Conservation (phyloP, 2,329 filamentous ascomycete species). For the Chaetomium sp. region DNA sequence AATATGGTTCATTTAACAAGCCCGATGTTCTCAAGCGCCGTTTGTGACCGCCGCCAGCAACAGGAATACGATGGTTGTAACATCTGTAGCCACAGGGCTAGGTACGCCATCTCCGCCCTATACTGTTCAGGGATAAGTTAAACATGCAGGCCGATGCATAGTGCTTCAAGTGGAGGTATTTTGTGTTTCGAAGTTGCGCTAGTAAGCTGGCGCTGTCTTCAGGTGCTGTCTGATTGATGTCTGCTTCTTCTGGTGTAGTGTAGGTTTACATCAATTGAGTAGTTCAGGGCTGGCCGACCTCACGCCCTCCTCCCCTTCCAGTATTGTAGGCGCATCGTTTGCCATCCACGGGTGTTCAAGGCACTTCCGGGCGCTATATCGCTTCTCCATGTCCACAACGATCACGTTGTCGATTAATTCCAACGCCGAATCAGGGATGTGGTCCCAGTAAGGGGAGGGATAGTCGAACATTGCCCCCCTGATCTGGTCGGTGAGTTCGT, state of each 20-base stretch:
- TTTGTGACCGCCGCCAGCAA: too few species aligned
- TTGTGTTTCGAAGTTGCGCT: too few species aligned
- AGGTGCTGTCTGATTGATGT: too few species aligned
- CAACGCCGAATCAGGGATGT: not conserved
- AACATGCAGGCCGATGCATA: too few species aligned
- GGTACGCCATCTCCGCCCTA: too few species aligned
- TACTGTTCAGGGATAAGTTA: too few species aligned
- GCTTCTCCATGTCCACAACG: conserved; percentile 6
- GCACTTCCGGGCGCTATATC: not conserved
- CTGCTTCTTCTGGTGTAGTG: not conserved
- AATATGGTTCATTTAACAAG: too few species aligned
- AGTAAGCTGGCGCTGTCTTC: too few species aligned
- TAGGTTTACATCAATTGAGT: not conserved
- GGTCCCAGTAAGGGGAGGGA: not conserved
- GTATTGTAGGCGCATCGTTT: not conserved
- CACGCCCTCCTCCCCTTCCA: not conserved
- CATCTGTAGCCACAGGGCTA: too few species aligned
- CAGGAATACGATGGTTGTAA: too few species aligned
- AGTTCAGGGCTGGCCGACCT: not conserved
- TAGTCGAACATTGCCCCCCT: not conserved
- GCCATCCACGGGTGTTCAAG: not conserved
- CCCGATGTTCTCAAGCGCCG: too few species aligned
- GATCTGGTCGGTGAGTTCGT: not conserved
- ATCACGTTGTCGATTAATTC: conserved; percentile 1
- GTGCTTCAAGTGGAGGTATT: too few species aligned